phyloP scores from a whole-genome alignment of 208 protist genomes.

The Willaertia magna region DNA sequence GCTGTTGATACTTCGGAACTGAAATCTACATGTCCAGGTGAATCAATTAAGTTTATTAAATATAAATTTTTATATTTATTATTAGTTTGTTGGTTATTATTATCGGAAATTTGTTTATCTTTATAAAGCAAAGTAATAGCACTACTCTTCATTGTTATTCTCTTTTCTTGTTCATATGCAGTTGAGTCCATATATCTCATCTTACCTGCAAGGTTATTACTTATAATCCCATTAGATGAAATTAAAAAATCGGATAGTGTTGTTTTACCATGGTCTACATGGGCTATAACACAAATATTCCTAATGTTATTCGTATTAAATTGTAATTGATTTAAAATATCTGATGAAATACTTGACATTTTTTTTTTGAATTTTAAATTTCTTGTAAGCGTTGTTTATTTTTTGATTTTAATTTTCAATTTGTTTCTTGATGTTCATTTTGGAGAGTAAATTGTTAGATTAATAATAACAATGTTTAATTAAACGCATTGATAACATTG shows the following conservation, averaged over 20 bases:
- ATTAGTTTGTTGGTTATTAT: not conserved
- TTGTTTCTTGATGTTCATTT: too few species aligned
- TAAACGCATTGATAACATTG: too few species aligned
- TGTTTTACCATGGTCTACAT: slow-evolving; percentile 98
- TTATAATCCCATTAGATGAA: slow-evolving; percentile 92
- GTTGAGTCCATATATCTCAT: slow-evolving; percentile 91
- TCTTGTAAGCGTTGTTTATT: too few species aligned
- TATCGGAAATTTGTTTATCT: not conserved
- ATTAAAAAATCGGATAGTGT: slow-evolving; percentile 94
- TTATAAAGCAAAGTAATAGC: slow-evolving; percentile 78
- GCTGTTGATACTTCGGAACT: slow-evolving; percentile 90
- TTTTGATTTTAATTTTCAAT: too few species aligned
- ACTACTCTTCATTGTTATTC: slow-evolving; percentile 98
- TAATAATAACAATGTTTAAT: too few species aligned
- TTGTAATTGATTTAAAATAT: not conserved
- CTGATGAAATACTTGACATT: not conserved
- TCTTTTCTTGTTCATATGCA: slow-evolving; percentile 88
- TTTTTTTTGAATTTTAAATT: too few species aligned
- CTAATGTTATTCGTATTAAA: not conserved
- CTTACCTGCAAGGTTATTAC: slow-evolving; percentile 82
- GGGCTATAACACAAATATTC: slow-evolving; percentile 75
- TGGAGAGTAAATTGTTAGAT: too few species aligned
- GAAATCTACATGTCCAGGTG: slow-evolving; percentile 98
- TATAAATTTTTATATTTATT: slow-evolving; percentile 20
- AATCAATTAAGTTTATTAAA: slow-evolving; percentile 96